phyloP scores from a whole-genome alignment of 1,284 basidiomycete genomes.

The Ganoderma sp. region DNA sequence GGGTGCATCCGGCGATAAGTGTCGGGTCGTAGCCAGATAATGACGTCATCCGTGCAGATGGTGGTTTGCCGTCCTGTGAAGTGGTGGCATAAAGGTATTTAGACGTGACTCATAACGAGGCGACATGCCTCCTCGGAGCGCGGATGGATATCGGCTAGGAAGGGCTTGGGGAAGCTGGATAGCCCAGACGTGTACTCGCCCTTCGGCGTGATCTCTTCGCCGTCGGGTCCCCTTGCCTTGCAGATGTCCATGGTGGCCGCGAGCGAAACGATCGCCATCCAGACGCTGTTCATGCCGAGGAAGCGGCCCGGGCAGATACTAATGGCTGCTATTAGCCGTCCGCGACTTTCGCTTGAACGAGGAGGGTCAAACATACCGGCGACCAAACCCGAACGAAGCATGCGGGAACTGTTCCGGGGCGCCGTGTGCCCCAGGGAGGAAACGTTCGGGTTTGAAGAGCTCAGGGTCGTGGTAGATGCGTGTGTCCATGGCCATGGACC shows the following conservation, averaged over 20 bases:
- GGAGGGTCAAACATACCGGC: slow-evolving; percentile 27
- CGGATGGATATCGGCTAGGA: slow-evolving; percentile 35
- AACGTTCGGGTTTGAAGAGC: slow-evolving; percentile 34
- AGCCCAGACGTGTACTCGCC: slow-evolving; percentile 31
- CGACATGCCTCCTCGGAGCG: slow-evolving; percentile 33
- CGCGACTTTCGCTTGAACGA: not conserved
- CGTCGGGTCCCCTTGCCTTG: slow-evolving; percentile 27
- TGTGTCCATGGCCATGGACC: slow-evolving; percentile 33
- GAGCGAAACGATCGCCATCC: slow-evolving; percentile 33
- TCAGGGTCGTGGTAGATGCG: slow-evolving; percentile 33
- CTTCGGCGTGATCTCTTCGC: slow-evolving; percentile 30
- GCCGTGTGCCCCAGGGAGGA: slow-evolving; percentile 27
- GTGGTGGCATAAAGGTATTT: not conserved
- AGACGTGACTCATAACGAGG: slow-evolving; percentile 19
- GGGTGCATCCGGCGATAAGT: not conserved
- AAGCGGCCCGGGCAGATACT: slow-evolving; percentile 34
- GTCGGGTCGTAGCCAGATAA: not conserved
- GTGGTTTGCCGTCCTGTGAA: not conserved
- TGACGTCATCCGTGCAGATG: not conserved
- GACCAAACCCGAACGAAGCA: slow-evolving; percentile 36
- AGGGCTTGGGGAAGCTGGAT: slow-evolving; percentile 34
- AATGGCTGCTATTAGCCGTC: not conserved
- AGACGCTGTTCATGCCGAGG: slow-evolving; percentile 34
- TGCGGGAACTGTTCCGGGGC: slow-evolving; percentile 23
- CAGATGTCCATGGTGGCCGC: slow-evolving; percentile 34